These are phyloP conservation scores for Sideroxylon spinosum DNA, from an alignment of 179 eudicot genomes.

Conservation along the genomic window DNA sequence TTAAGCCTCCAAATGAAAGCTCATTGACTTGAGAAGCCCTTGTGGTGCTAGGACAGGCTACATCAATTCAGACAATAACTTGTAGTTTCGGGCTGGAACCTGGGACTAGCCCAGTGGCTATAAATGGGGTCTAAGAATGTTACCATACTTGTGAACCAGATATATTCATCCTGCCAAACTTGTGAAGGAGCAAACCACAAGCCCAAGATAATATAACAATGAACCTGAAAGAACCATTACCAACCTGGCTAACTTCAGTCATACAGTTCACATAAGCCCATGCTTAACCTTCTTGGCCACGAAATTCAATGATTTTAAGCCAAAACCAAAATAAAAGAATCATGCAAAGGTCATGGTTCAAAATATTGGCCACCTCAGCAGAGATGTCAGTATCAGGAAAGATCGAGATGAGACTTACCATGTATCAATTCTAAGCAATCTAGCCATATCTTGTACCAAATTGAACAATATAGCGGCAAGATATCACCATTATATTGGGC, in stretches of 20 bases:
- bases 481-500: no score
- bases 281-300: not conserved
- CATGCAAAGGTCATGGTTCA: no score
- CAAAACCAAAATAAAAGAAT: no score
- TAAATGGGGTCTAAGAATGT: not conserved
- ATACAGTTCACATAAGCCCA: not conserved
- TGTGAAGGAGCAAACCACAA: not conserved
- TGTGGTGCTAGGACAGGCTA: not conserved
- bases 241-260: not conserved
- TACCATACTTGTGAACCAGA: not conserved
- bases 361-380: no score
- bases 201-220: not conserved
- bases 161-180: not conserved
- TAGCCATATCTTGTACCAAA: no score
- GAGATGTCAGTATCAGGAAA: no score
- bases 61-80: not conserved
- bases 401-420: no score
- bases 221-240: not conserved
- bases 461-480: no score
- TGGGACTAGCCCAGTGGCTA: not conserved
- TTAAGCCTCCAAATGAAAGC: not conserved
- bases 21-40: not conserved
- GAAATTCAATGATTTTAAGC: not conserved
- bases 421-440: no score
- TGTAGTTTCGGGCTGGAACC: not conserved